A percentile compares a stretch with the other conserved stretches of the same genome.
Conservation (phyloP, 2,329 filamentous ascomycete species). For the Alternaria sp. region DNA sequence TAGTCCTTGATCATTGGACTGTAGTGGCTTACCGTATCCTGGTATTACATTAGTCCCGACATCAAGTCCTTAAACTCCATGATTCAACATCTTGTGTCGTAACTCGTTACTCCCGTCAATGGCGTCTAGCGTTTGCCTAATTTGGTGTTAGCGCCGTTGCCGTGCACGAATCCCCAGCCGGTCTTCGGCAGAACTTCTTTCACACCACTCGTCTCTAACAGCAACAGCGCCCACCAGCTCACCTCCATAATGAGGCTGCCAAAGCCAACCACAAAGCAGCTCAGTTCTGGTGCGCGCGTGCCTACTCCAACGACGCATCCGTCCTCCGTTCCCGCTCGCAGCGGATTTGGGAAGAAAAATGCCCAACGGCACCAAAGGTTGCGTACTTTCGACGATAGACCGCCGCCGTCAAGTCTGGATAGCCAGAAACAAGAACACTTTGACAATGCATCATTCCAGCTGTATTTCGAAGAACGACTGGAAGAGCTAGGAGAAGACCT, state of each 20-base stretch:
- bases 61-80: too few relatives aligned
- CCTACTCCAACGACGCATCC: background rate
- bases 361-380: background rate
- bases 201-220: background rate
- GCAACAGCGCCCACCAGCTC: background rate
- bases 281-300: background rate
- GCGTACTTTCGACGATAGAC: background rate
- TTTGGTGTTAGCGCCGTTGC: background rate
- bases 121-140: background rate
- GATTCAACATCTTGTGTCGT: too few relatives aligned
- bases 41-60: too few relatives aligned
- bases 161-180: background rate
- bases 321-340: background rate
- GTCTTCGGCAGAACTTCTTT: background rate
- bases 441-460: background rate
- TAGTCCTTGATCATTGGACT: background rate
- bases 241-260: background rate
- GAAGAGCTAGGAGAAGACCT: background rate
- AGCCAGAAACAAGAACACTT: background rate
- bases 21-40: background rate
- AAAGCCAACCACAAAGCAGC: background rate
- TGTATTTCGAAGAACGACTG: background rate
- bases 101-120: background rate
- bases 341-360: background rate
- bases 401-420: background rate